phyloP scores from a whole-genome alignment of 805 yeast species.

The Starmerella scarabaei region DNA sequence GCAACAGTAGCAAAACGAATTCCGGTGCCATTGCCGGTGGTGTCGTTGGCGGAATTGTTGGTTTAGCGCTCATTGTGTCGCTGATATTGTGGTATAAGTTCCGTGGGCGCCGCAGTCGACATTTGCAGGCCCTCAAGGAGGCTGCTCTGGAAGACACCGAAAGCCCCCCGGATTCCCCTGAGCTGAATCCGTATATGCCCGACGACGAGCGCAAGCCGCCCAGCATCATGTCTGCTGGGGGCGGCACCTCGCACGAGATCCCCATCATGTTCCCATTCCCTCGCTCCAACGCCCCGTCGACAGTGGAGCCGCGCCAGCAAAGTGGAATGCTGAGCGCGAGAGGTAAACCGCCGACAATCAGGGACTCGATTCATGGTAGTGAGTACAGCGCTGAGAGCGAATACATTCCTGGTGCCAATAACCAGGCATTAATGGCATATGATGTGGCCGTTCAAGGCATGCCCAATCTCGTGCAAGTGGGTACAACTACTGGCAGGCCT shows the following conservation, averaged over 20 bases:
- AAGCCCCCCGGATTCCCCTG: conserved; percentile 17
- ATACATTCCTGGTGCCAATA: conserved; percentile 1
- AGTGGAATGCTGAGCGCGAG: not conserved
- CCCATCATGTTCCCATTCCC: conserved; percentile 39
- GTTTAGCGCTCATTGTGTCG: conserved; percentile 31
- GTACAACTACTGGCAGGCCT: conserved; percentile 1
- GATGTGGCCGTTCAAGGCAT: conserved; percentile 56
- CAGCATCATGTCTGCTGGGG: conserved; percentile 13
- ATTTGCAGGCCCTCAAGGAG: conserved; percentile 6
- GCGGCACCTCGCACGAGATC: conserved; percentile 62
- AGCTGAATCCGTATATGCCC: conserved; percentile 21
- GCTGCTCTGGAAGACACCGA: not conserved
- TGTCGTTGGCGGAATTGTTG: conserved; percentile 48
- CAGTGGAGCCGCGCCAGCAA: not conserved
- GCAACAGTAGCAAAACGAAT: not conserved
- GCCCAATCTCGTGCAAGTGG: conserved; percentile 53
- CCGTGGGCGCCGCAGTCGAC: conserved; percentile 9
- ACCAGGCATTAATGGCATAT: conserved; percentile 11
- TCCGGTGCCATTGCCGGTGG: conserved; percentile 63
- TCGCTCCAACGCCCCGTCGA: not conserved
- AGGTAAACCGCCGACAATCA: conserved; percentile 19
- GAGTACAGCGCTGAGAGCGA: conserved; percentile 13
- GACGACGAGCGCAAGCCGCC: conserved; percentile 5
- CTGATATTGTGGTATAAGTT: conserved; percentile 15
- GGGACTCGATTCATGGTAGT: conserved; percentile 26